Evolutionary conservation across 2,329 filamentous ascomycete species (phyloP).

Genomic region (Escovopsis sp.): DNA sequence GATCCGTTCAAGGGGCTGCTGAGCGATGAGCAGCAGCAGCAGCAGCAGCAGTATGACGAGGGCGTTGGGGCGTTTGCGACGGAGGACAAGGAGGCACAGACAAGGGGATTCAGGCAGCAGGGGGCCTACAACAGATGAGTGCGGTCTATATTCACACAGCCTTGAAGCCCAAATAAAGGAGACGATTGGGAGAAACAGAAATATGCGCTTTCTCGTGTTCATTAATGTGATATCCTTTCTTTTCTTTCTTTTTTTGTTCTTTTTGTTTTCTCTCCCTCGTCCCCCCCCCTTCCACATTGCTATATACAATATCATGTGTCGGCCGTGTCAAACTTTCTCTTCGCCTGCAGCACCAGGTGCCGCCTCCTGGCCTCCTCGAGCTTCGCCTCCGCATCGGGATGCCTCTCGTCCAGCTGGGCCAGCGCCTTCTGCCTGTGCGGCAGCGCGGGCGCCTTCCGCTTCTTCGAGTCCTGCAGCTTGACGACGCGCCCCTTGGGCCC

Average conservation of each 20-base stretch:
- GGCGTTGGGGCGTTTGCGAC: neutral
- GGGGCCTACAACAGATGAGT: constrained; percentile 19
- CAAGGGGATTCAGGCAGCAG: constrained; percentile 39
- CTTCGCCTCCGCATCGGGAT: constrained; percentile 29
- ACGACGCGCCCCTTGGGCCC: constrained; percentile 81
- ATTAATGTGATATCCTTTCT: constrained; percentile 10
- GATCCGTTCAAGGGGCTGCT: constrained; percentile 51
- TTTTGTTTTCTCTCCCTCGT: neutral
- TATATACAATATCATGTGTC: constrained; percentile 6
- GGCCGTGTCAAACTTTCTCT: constrained; percentile 20
- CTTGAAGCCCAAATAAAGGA: neutral
- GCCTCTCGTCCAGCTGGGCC: constrained; percentile 29
- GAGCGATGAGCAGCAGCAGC: constrained; percentile 27
- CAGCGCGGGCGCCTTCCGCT: constrained; percentile 50
- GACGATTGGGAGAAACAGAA: neutral
- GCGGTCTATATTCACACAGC: neutral
- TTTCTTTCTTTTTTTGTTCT: constrained; percentile 1
- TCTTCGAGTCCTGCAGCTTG: constrained; percentile 77
- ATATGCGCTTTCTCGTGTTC: neutral
- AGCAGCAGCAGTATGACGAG: constrained; percentile 10
- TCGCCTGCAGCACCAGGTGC: constrained; percentile 40
- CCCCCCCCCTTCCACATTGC: too few relatives aligned
- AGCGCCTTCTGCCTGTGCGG: constrained; percentile 34
- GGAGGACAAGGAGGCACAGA: constrained; percentile 21
- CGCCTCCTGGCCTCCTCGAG: constrained; percentile 33